Base-by-base conservation (phyloP, 495 filamentous ascomycete genomes). In the Daldinia decipiens region DNA sequence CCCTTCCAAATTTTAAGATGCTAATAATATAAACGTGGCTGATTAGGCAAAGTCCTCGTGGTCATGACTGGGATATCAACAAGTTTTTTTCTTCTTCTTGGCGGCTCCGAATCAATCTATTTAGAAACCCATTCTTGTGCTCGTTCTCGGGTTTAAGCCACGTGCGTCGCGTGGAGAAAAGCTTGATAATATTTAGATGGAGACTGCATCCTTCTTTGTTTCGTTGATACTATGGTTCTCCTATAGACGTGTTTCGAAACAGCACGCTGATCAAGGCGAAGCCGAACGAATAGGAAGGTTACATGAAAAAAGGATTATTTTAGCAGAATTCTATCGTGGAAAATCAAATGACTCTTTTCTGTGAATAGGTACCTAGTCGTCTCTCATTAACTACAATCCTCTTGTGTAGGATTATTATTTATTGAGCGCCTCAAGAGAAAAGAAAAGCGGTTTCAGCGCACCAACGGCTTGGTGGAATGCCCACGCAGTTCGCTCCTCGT, bases 331-430 rank as follows among this genome's bases (percentile, higher is more conserved):
- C 29, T 47, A 24, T 27, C 47, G 53, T 58, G 45, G 40, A 38
- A 61, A 64, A 58, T 62, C 55, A 59, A 57, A 50, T 63, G 52
- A 63, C 45, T 38, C 57, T 65, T 64, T 54, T 50, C 32, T 62
- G 13, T 19, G 38, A 31, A 38, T 64, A 53, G 66, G 66, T 73
- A 73, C 67, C 71, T 70, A 62, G 38, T 70, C 71, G 58, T 73
- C 53, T 60, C 57, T 67, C 71, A 71, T 67, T 70, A 67, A 67
- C 53, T 70, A 70, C 71, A 52, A 67, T 59, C 59, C 59, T 55
- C 57, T 40, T 32, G 45, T 5, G 34, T 59, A 38, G 34, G 59
- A 62, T 45, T 31, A 55, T 63, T 53, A 43, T 70, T 70, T 53
- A 60, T 39, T 40, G 51, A 19, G 26, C 54, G 39, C 21, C 52